Evolutionary conservation across 805 yeast genomes (phyloP), one percentile per base, ranked within the genome.

Genomic region (Phaffomyces opuntiae): DNA sequence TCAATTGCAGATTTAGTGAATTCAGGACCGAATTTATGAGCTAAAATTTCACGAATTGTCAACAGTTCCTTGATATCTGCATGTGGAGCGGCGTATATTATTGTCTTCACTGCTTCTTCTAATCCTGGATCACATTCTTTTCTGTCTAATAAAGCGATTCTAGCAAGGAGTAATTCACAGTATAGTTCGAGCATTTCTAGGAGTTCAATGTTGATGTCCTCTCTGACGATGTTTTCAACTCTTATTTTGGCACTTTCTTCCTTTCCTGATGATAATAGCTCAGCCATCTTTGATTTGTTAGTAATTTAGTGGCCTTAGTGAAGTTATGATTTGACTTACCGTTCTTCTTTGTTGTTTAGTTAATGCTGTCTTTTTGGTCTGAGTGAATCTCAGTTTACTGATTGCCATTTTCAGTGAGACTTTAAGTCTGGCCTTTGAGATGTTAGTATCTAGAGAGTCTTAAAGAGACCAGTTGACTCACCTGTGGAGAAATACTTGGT

Each of bases 191-290:
- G 63, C 39, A 78, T 77, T 61, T 89, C 96, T 44, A 88, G 66
- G 24, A 88, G 67, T 64, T 88, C 96, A 21, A 85, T 77, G 56
- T 81, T 78, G 31, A 86, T 77, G 58, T 88, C 96, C 53, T 87
- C 91, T 33, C 90, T 73, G 31, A 89, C 85, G 46, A 88, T 77
- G 54, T 85, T 84, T 60, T 88, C 96, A 4, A 87, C 91, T 42
- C 95, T 66, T 46, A 87, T 87, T 46, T 75, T 75, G 11, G 96
- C 96, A 54, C 89, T 85, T 42, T 83, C 81, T 50, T 87, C 90
- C 57, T 86, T 87, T 7, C 87, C 88, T 38, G 69, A 72, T 9
- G 74, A 69, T 43, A 88, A 67, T 11, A 87, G 66, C 40, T 84
- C 89, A 2, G 95, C 95, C 75, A 44, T 72, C 74, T 48, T 90